Evolutionary conservation across 306 rosid genomes (phyloP).

Genomic region (Abrus pulchellus): DNA sequence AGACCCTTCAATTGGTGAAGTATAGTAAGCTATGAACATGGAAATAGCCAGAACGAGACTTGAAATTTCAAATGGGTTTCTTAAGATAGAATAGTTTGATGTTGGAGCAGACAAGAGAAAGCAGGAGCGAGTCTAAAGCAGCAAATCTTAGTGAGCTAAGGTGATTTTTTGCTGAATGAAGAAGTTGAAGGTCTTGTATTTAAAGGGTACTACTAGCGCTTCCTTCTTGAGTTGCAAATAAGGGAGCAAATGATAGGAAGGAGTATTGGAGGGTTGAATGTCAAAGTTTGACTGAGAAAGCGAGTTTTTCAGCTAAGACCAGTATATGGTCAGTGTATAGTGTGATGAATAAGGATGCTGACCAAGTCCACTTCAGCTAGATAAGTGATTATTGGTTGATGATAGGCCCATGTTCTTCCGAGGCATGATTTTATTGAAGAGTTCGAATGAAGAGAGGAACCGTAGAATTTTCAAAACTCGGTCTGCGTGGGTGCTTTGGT

Average conservation of each 20-base stretch:
- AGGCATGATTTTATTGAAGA: slow-evolving; percentile 44
- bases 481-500: slow-evolving; percentile 58
- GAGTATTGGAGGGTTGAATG: slow-evolving; percentile 45
- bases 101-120: slow-evolving; percentile 16
- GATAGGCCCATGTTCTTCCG: slow-evolving; percentile 31
- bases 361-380: slow-evolving; percentile 55
- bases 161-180: slow-evolving; percentile 25
- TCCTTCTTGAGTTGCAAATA: slow-evolving; percentile 5
- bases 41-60: slow-evolving; percentile 43
- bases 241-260: slow-evolving; percentile 8
- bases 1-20: slow-evolving; percentile 43
- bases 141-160: slow-evolving; percentile 5
- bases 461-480: slow-evolving; percentile 55
- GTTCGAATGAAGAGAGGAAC: not conserved
- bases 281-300: slow-evolving; percentile 69
- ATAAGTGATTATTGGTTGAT: slow-evolving; percentile 39
- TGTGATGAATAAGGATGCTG: slow-evolving; percentile 49
- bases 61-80: slow-evolving; percentile 12
- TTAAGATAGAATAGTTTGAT: slow-evolving; percentile 14
- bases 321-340: slow-evolving; percentile 54
- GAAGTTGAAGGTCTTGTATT: slow-evolving; percentile 32
- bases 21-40: slow-evolving; percentile 50
- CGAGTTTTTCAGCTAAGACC: slow-evolving; percentile 81
- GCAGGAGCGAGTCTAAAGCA: slow-evolving; percentile 11
- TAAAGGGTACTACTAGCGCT: slow-evolving; percentile 35